Base-by-base conservation (phyloP, 805 yeast species). In the Wickerhamiella qilinensis region DNA sequence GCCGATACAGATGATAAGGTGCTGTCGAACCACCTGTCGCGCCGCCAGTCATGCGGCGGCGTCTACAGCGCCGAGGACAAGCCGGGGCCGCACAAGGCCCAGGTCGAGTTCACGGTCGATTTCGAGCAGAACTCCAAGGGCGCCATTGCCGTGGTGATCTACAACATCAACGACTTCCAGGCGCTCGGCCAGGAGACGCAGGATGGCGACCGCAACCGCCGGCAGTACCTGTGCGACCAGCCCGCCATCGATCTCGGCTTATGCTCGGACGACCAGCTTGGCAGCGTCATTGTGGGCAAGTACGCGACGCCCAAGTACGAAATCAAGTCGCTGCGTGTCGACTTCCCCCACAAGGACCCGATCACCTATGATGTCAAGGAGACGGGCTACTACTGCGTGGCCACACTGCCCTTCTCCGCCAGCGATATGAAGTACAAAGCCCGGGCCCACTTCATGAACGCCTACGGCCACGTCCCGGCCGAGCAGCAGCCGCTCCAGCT, bases 301-400 rank as follows among this genome's bases (percentile, higher is more conserved):
- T 57, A 60, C 14, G 65, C 59, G 6, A 64, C 68, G 38, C 57
- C 62, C 9, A 60, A 65, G 42, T 67, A 76, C 24, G 68, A 71
- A 31, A 69, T 86, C 17, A 57, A 68, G 51, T 69, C 83, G 0
- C 64, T 71, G 25, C 62, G 65, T 33, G 60, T 84, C 47, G 63
- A 67, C 20, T 63, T 68, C 3, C 59, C 69, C 35, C 88, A 88
- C 3, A 64, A 69, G 21, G 73, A 73, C 32, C 70, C 73, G 32
- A 58, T 77, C 42, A 65, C 69, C 29, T 91, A 85, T 51, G 64
- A 65, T 3, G 73, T 91, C 33, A 62, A 66, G 41, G 66, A 68
- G 42, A 84, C 97, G 1, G 97, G 97, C 5, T 91, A 79, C 58
- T 91, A 86, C 60, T 91, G 98, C 64, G 79, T 88, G 31, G 75